Evolutionary conservation across 108 stramenopile genomes (phyloP), one percentile per base, ranked within the genome.

Genomic region (Conticribra weissflogii): DNA sequence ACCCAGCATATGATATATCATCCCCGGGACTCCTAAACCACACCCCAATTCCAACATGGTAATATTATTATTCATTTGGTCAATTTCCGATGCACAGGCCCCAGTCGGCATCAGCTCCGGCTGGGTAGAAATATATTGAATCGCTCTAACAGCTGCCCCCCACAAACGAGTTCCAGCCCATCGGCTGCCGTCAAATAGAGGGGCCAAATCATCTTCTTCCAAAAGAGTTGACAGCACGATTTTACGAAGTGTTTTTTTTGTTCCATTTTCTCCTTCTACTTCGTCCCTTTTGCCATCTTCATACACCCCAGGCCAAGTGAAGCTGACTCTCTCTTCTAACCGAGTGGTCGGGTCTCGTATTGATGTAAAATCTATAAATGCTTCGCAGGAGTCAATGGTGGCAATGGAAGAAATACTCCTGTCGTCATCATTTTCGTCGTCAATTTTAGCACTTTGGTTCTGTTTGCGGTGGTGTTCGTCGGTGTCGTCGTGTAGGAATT

Each of bases 81-180:
- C n/a, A n/a, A n/a, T n/a, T n/a, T n/a, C n/a, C n/a, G 41, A 25
- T 17, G 19, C 58, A 53, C 16, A 48, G 0, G 14, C 49, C 17
- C 21, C 34, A 18, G 18, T 34, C 36, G 54, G 34, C 29, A 41
- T 59, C 16, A 45, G 4, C n/a, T 58, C 60, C 29, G 71, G 59
- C 32, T 72, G 41, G 4, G 53, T 56, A 25, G 82, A 22, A 18
- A 93, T 46, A 67, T 89, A 93, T 62, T 88, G 78, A 54, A 88
- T 48, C 2, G 73, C 89, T 3, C 85, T 71, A 33, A 91, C 63
- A 46, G 90, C 89, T n/a, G 90, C 90, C 27, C 76, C 73, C 93
- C 93, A 94, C 2, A 94, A 75, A 15, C 89, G 76, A 21, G 93
- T 94, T 19, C 93, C 93, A 9, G 93, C 93, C 93, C 93, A 94